Evolutionary conservation across 352 stramenopile species (phyloP).

Genomic region (Discostella stelligera): DNA sequence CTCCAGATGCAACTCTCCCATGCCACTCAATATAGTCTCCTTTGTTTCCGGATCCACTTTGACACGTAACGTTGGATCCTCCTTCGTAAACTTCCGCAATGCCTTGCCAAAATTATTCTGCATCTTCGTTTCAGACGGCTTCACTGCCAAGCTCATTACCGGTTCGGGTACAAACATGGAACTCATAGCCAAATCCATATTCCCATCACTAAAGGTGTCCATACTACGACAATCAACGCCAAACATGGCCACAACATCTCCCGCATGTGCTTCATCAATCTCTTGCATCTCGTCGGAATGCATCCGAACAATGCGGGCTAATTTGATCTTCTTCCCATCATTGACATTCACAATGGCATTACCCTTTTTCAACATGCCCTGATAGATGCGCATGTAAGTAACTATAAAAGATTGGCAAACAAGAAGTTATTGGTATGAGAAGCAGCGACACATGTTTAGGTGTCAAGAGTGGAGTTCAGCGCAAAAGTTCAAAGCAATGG

Average conservation of each 20-base stretch:
- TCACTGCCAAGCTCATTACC: conserved; percentile 97
- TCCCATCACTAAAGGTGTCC: conserved; percentile 88
- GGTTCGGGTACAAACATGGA: conserved; percentile 97
- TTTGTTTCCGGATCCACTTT: conserved; percentile 95
- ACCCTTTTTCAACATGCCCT: conserved; percentile 87
- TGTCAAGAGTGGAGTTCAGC: too few species aligned
- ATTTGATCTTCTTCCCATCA: conserved; percentile 90
- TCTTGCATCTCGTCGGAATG: conserved; percentile 99
- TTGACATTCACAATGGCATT: conserved; percentile 87
- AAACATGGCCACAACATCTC: conserved; percentile 98
- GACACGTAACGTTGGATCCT: conserved; percentile 97
- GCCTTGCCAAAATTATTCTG: conserved; percentile 95
- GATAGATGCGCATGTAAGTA: conserved; percentile 92
- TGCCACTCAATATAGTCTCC: conserved; percentile 98
- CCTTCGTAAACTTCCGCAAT: conserved; percentile 93
- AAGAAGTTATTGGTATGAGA: too few species aligned
- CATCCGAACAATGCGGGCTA: conserved; percentile 98
- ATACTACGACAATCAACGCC: conserved; percentile 98
- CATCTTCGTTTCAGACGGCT: conserved; percentile 92
- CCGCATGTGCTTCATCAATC: conserved; percentile 90
- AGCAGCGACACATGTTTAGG: too few species aligned
- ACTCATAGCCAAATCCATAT: conserved; percentile 88
- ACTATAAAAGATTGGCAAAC: too few species aligned
- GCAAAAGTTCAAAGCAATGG: too few species aligned
- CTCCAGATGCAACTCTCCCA: conserved; percentile 98